Evolutionary conservation across 768 basidiomycete genomes (phyloP), one percentile per base, ranked within the genome.

Genomic region (Trametes cinnabarina): DNA sequence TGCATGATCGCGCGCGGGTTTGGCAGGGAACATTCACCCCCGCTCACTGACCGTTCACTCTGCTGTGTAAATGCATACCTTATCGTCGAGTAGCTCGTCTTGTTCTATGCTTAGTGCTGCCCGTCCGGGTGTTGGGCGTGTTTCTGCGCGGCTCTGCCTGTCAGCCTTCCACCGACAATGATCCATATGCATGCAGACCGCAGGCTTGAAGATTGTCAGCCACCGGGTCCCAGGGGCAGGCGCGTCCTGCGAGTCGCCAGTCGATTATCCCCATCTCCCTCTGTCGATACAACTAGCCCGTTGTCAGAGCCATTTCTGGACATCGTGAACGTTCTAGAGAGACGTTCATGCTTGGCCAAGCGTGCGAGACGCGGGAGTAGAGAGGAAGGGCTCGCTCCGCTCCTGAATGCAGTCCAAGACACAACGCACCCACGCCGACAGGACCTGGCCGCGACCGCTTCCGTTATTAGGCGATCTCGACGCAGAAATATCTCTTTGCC

Each of bases 371-470:
- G 19, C 32, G 9, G 32, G 19, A 9, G 26, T 19, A 20, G 30
- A 49, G 32, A 3, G 34, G 32, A 14, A 23, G 20, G n/a, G 47
- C n/a, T 14, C 11, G 47, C 47, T 34, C 47, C 19, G 34, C 22
- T 23, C 47, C 19, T 30, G 25, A 34, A 30, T 30, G n/a, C 51
- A 28, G 51, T 52, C 51, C 51, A 41, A 52, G 41, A 52, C 40
- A 52, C 22, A 49, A 43, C 47, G 28, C 39, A 42, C 55, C 55
- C 47, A 50, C 48, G 47, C 47, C 48, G 15, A 20, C 34, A 46
- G 44, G 22, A 35, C 34, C 30, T 46, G 53, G 55, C 55, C 47
- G 30, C 47, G 55, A 42, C 47, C 28, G 22, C 35, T 34, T 4
- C 34, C 2, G 50, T 17, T 25, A 4, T 6, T 4, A 22, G 9